A percentile compares a stretch with the other conserved stretches of the same genome.
phyloP scores from a whole-genome alignment of 805 yeast species.

The Saturnispora silvae region DNA sequence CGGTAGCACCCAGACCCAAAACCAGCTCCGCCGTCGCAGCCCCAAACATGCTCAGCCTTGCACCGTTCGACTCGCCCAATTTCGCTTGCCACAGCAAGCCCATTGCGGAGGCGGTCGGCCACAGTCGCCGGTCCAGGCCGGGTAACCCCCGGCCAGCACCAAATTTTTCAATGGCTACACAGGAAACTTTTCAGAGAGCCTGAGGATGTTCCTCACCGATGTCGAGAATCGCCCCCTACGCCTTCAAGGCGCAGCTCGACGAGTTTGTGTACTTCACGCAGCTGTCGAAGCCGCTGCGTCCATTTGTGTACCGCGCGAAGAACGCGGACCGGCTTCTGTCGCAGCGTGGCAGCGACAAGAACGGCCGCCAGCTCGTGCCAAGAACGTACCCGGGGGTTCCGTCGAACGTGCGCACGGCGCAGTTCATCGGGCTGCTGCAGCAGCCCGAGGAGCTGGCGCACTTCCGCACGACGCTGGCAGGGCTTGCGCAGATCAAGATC shows the following conservation, averaged over 20 bases:
- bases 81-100: too few relatives aligned
- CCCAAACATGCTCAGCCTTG: too few relatives aligned
- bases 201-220: too few relatives aligned
- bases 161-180: neutral
- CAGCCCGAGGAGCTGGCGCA: conserved; percentile 18
- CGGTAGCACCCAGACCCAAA: too few relatives aligned
- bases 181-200: too few relatives aligned
- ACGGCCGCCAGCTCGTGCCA: conserved; percentile 22
- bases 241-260: conserved; percentile 22
- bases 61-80: too few relatives aligned
- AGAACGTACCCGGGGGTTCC: conserved; percentile 19
- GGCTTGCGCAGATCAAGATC: conserved; percentile 10
- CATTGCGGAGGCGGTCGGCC: too few relatives aligned
- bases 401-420: conserved; percentile 17
- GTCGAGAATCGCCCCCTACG: conserved; percentile 10
- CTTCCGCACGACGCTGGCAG: conserved; percentile 15
- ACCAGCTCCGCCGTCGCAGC: too few relatives aligned
- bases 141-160: too few relatives aligned
- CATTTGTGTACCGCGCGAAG: conserved; percentile 18
- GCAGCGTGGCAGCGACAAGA: conserved; percentile 17
- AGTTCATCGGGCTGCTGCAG: conserved; percentile 19
- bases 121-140: too few relatives aligned
- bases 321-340: conserved; percentile 16
- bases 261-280: conserved; percentile 20
- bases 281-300: conserved; percentile 16